Conservation (phyloP, 352 stramenopile species). For the Phytopythium vexans region DNA sequence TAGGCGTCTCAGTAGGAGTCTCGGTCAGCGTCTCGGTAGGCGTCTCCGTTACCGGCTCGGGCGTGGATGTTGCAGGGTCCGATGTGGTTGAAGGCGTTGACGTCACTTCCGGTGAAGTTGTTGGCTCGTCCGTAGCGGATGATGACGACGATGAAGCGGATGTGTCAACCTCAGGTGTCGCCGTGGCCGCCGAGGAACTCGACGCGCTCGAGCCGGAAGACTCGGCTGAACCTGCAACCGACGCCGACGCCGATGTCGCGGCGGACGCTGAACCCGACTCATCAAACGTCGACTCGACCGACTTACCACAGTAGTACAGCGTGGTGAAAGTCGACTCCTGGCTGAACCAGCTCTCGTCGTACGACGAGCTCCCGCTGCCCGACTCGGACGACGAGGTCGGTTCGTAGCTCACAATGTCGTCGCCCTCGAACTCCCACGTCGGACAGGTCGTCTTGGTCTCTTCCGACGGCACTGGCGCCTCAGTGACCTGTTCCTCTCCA, state of each 20-base stretch:
- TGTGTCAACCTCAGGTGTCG: neutral
- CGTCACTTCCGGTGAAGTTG: neutral
- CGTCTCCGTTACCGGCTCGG: neutral
- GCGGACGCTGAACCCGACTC: too few species aligned
- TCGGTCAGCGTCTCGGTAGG: neutral
- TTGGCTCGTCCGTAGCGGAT: neutral
- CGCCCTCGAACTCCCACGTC: constrained; percentile 25
- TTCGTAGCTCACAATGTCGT: constrained; percentile 22
- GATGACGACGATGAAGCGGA: neutral
- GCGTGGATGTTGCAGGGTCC: neutral
- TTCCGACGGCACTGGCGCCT: constrained; percentile 8
- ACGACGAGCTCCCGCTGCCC: constrained; percentile 26
- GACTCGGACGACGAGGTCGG: constrained; percentile 5
- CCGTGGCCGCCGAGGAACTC: neutral
- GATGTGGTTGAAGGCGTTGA: neutral
- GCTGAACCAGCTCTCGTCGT: constrained; percentile 34
- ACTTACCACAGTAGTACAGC: constrained; percentile 27
- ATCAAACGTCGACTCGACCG: neutral
- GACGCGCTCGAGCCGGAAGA: neutral
- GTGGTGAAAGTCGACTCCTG: constrained; percentile 25
- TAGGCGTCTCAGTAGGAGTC: neutral
- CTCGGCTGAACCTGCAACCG: too few species aligned
- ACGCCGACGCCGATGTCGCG: neutral
- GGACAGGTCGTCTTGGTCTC: constrained; percentile 11
- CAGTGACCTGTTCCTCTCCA: neutral